phyloP scores from a whole-genome alignment of 805 yeast genomes.

The Kodamaea hsintzibuensis region DNA sequence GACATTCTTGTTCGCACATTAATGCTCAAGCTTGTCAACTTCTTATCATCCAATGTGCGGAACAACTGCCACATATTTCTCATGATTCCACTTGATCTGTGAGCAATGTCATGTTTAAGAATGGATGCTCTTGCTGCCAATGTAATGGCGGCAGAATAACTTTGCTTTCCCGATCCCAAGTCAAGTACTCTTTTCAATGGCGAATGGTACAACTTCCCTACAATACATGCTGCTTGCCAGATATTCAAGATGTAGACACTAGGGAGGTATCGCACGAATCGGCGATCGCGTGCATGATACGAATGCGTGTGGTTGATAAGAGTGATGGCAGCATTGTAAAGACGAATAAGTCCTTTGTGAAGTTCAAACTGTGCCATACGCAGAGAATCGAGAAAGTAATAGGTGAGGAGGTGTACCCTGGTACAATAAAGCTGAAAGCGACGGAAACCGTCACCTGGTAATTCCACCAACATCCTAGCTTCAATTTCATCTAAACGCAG shows the following conservation, averaged over 20 bases:
- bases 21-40: conserved; percentile 43
- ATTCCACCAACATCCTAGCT: conserved; percentile 44
- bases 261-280: conserved; percentile 77
- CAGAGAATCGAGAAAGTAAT: conserved; percentile 71
- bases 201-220: conserved; percentile 78
- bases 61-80: conserved; percentile 90
- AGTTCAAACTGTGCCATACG: conserved; percentile 57
- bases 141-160: conserved; percentile 66
- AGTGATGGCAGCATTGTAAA: conserved; percentile 78
- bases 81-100: conserved; percentile 92
- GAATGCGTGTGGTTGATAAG: conserved; percentile 65
- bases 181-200: conserved; percentile 68
- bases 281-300: conserved; percentile 58
- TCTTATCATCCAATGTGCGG: conserved; percentile 61
- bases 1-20: conserved; percentile 82
- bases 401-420: conserved; percentile 78
- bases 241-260: conserved; percentile 76
- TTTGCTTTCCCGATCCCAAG: conserved; percentile 65
- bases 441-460: conserved; percentile 63
- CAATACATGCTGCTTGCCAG: conserved; percentile 91
- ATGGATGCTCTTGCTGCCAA: conserved; percentile 79
- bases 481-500: conserved; percentile 79
- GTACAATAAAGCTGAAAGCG: conserved; percentile 69
- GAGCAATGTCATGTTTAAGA: conserved; percentile 88
- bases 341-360: conserved; percentile 69